Base-by-base conservation (phyloP, 1,284 basidiomycete genomes). In the Pascua sp. region DNA sequence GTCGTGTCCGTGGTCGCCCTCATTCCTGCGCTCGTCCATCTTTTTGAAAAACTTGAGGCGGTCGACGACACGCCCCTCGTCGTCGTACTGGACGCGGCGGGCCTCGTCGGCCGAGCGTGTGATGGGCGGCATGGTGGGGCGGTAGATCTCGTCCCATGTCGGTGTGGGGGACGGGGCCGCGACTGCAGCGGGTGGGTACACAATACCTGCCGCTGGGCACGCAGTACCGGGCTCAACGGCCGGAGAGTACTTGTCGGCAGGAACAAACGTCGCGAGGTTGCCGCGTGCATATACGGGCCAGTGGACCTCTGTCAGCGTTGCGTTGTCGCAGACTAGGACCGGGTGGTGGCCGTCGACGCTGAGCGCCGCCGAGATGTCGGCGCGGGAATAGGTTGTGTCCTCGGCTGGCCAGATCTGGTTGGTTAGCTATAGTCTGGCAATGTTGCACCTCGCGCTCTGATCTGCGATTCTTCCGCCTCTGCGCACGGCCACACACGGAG, bases 171-270 rank as follows among this genome's bases (percentile, higher is more conserved):
- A 62, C 3, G 59, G 44, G 11, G 67, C 58, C 8, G 60, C 46
- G 11, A 64, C 57, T 10, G 67, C 65, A 0, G 70, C 61, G 15
- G 69, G 65, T 3, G 70, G 71, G 61, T 75, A 75, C 70, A 68
- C 51, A 49, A 77, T 76, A 5, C 75, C 75, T 15, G 75, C 73
- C 0, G 47, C 16, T 1, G 76, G 76, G 55, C 76, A 78, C 24
- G 24, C 24, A 32, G 24, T 32, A 32, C 24, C 24, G 7, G 24
- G 49, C 66, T 71, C 10, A 67, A 67, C 18, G 38, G 5, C 15
- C 36, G 47, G 2, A 54, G n/a, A 36, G 11, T 51, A 61, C 1
- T 38, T 44, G 1, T 41, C 37, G 5, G 70, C 63, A 13, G 74
- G 56, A 7, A 63, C 59, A 53, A 75, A 74, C 8, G 56, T 38